These are phyloP conservation scores for Globisporangium heterothallicum DNA, from an alignment of 352 stramenopile genomes.

Conservation along the genomic window DNA sequence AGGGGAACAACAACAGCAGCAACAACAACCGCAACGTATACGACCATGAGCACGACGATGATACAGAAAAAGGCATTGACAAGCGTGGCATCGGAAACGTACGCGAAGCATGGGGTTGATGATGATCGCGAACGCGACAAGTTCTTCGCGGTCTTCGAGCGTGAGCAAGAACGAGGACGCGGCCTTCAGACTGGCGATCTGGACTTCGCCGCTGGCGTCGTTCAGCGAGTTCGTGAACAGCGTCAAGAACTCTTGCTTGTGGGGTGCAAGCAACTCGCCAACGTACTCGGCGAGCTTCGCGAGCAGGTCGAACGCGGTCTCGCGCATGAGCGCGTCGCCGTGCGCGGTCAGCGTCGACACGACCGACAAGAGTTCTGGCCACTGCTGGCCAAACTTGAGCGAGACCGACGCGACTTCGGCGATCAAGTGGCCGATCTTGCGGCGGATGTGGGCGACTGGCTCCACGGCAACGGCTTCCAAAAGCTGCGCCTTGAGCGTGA, in stretches of 20 bases:
- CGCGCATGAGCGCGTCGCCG: constrained; percentile 52
- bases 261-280: constrained; percentile 50
- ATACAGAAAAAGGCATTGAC: not conserved
- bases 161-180: constrained; percentile 66
- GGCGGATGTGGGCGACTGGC: constrained; percentile 67
- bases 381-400: constrained; percentile 45
- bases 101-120: constrained; percentile 65
- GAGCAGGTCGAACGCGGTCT: constrained; percentile 75
- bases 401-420: constrained; percentile 63
- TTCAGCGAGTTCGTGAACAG: constrained; percentile 73
- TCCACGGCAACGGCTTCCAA: constrained; percentile 61
- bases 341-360: constrained; percentile 58
- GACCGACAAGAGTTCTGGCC: constrained; percentile 64
- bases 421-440: constrained; percentile 76
- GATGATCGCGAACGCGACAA: constrained; percentile 65
- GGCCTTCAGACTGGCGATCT: constrained; percentile 71
- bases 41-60: not conserved
- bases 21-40: no score
- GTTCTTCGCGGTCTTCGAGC: constrained; percentile 63
- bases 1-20: not conserved
- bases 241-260: constrained; percentile 78
- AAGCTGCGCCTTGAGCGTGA: constrained; percentile 62
- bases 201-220: constrained; percentile 52
- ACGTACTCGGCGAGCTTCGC: constrained; percentile 71
- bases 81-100: constrained; percentile 7